Evolutionary conservation across 1,284 basidiomycete species (phyloP), one percentile per base, ranked within the genome.

Genomic region (Naganishia cerealis): DNA sequence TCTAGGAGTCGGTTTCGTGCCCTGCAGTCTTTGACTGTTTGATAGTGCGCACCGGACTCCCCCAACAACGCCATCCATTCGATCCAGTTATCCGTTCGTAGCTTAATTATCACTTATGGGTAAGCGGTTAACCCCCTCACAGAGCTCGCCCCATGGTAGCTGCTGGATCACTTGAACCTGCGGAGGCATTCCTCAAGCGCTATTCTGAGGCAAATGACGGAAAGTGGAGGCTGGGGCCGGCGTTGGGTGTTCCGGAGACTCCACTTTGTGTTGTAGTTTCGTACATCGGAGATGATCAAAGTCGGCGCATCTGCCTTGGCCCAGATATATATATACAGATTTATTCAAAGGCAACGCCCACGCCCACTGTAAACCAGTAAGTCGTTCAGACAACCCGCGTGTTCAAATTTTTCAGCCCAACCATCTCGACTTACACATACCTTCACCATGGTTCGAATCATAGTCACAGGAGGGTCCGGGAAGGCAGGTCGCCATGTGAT

Each of bases 401-500:
- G 21, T 15, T 50, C 46, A 24, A 24, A 8, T n/a, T n/a, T 50
- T 50, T 24, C 46, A 50, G 5, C n/a, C 21, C 21, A 8, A 21
- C 36, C 55, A 57, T 3, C 4, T 40, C 24, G 21, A 66, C 21
- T 5, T 29, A 65, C 38, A 50, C 61, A 48, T 33, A 16, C 21
- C 13, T 13, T 26, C 63, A 66, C 40, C 42, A 71, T 71, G 70
- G 65, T 75, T 67, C 56, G 76, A 54, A 74, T 77, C 68, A 74
- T 76, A 12, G 75, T 77, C 65, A 77, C 76, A 24, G 76, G 76
- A 42, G 76, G 76, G 21, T 73, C 71, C 21, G 76, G 76, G 55
- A 77, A 76, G 71, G 76, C 76, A n/a, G 76, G 76, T 36, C 70
- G 71, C 57, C 75, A 77, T 69, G 71, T 66, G 65, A 76, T 77